Percentiles rank a stretch among this genome's conserved stretches.
phyloP scores from a whole-genome alignment of 106 monocot genomes.

The Triglochin maritima region DNA sequence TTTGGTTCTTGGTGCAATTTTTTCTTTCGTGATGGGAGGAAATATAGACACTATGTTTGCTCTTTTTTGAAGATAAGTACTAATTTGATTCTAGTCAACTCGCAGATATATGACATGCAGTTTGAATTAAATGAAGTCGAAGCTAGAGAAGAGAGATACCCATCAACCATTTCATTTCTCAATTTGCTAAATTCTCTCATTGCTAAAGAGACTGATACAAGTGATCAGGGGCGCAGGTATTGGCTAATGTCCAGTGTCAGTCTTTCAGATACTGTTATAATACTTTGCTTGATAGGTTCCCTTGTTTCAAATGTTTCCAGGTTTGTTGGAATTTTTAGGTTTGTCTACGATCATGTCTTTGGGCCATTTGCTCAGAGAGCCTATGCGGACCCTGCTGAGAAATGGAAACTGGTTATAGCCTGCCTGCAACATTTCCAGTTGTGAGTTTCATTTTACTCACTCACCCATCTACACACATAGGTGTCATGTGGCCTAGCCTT shows the following conservation, averaged over 20 bases:
- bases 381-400: constrained; percentile 76
- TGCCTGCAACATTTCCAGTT: constrained; percentile 81
- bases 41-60: neutral
- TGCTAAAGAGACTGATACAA: constrained; percentile 68
- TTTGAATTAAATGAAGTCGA: constrained; percentile 87
- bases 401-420: constrained; percentile 80
- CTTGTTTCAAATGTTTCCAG: constrained; percentile 18
- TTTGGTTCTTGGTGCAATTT: too few species aligned
- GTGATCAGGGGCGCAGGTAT: constrained; percentile 77
- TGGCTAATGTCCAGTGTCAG: neutral
- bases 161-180: constrained; percentile 91
- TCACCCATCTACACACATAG: neutral
- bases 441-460: constrained; percentile 21
- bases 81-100: neutral
- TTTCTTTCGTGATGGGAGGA: too few species aligned
- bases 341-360: constrained; percentile 91
- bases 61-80: neutral
- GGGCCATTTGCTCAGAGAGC: constrained; percentile 87
- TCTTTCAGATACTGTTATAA: neutral
- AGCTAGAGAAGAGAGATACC: constrained; percentile 89
- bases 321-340: constrained; percentile 86
- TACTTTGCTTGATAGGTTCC: neutral
- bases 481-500: too few species aligned
- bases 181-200: constrained; percentile 84
- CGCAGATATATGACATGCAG: constrained; percentile 89